Conservation (phyloP, 108 stramenopile species). For the Cyclotella kingstonii region DNA sequence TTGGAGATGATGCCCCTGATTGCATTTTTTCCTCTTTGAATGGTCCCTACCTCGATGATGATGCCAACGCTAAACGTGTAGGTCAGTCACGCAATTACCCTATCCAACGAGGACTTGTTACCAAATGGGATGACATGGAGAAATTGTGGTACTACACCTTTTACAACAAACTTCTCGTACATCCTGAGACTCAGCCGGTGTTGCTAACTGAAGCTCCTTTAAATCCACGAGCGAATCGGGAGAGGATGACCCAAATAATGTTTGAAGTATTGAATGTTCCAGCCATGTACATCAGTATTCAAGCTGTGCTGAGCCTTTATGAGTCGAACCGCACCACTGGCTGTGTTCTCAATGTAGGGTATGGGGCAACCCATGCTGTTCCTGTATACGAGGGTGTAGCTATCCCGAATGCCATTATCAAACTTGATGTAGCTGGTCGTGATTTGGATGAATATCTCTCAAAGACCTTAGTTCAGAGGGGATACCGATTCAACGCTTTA, state of each 20-base stretch:
- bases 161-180: slow-evolving; percentile 96
- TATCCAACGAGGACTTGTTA: slow-evolving; percentile 98
- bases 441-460: slow-evolving; percentile 94
- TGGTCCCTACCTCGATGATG: slow-evolving; percentile 99
- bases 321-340: slow-evolving; percentile 95
- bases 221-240: slow-evolving; percentile 99
- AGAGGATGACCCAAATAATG: slow-evolving; percentile 99
- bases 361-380: slow-evolving; percentile 95
- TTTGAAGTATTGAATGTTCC: slow-evolving; percentile 99
- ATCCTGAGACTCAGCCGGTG: slow-evolving; percentile 98
- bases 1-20: slow-evolving; percentile 94
- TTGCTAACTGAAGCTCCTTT: slow-evolving; percentile 99
- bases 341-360: slow-evolving; percentile 91
- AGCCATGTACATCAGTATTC: slow-evolving; percentile 99
- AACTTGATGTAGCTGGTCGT: slow-evolving; percentile 92
- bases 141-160: slow-evolving; percentile 99
- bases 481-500: slow-evolving; percentile 90
- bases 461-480: slow-evolving; percentile 91
- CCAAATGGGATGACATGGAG: slow-evolving; percentile 99
- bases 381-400: slow-evolving; percentile 97
- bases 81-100: slow-evolving; percentile 99
- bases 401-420: slow-evolving; percentile 93
- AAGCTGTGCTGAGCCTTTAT: slow-evolving; percentile 96
- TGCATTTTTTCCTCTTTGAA: slow-evolving; percentile 96
- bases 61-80: slow-evolving; percentile 97